These are phyloP conservation scores for Dryas octopetala DNA, from an alignment of 306 rosid species.

Conservation along the genomic window DNA sequence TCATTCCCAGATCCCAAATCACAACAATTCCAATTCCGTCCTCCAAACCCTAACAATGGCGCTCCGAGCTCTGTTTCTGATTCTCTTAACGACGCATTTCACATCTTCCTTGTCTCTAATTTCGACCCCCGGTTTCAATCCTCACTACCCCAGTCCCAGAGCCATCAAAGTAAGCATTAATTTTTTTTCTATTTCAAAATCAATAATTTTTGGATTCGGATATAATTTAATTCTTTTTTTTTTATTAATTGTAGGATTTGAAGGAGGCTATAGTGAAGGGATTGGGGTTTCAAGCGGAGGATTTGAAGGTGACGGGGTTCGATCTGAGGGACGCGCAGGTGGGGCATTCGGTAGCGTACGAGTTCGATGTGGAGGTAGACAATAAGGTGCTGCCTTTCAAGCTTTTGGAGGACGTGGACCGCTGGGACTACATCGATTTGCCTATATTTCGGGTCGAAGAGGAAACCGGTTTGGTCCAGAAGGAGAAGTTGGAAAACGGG, in stretches of 20 bases:
- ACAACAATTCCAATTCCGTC: not conserved
- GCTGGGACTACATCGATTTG: constrained; percentile 90
- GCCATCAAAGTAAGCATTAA: constrained; percentile 39
- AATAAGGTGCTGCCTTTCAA: constrained; percentile 69
- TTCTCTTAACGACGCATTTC: constrained; percentile 13
- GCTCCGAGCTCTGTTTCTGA: not conserved
- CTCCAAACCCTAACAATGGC: constrained; percentile 27
- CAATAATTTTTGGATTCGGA: not conserved
- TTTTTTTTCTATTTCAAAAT: not conserved
- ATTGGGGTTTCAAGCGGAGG: constrained; percentile 65
- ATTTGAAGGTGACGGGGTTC: constrained; percentile 63
- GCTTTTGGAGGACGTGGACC: constrained; percentile 74
- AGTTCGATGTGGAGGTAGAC: constrained; percentile 77
- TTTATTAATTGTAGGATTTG: constrained; percentile 56
- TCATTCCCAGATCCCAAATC: not conserved
- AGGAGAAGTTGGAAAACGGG: constrained; percentile 23
- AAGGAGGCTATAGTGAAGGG: constrained; percentile 76
- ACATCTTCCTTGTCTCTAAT: constrained; percentile 27
- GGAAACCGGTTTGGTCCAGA: constrained; percentile 46
- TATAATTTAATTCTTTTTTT: not conserved
- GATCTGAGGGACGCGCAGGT: constrained; percentile 78
- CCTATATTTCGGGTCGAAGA: constrained; percentile 68
- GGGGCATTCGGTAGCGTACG: constrained; percentile 84
- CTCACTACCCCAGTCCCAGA: constrained; percentile 60
- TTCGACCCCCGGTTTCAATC: constrained; percentile 37